Conservation (phyloP, 352 stramenopile genomes). For the Globisporangium alternatum region DNA sequence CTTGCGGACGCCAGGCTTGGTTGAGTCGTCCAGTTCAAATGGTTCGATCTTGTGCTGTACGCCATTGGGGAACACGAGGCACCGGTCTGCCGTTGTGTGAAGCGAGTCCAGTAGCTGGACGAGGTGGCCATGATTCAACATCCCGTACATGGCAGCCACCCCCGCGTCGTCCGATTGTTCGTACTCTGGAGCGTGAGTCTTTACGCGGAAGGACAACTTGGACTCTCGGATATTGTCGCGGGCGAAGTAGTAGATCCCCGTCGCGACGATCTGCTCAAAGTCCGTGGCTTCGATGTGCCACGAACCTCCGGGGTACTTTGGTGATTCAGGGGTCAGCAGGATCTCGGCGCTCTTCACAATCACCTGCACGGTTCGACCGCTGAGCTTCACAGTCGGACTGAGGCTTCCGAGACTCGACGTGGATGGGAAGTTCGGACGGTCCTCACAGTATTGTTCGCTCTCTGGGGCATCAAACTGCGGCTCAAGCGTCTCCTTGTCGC, state of each 20-base stretch:
- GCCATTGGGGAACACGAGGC: conserved; percentile 38
- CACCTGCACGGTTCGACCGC: conserved; percentile 22
- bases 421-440: background rate
- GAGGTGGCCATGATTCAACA: conserved; percentile 19
- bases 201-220: conserved; percentile 29
- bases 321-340: conserved; percentile 35
- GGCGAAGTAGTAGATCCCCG: conserved; percentile 52
- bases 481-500: background rate
- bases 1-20: conserved; percentile 31
- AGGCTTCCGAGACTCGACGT: background rate
- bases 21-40: conserved; percentile 35
- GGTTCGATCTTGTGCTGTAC: conserved; percentile 43
- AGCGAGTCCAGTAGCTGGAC: conserved; percentile 27
- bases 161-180: conserved; percentile 28
- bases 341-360: conserved; percentile 58
- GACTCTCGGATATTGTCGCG: conserved; percentile 48
- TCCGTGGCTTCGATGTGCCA: conserved; percentile 54
- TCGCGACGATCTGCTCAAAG: conserved; percentile 38
- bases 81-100: conserved; percentile 21
- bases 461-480: background rate
- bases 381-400: background rate
- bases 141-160: conserved; percentile 25
- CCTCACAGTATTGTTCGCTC: background rate
- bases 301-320: conserved; percentile 34
- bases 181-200: conserved; percentile 11